Conservation (phyloP, 306 rosid genomes). For the Vigna reflexopilosa region DNA sequence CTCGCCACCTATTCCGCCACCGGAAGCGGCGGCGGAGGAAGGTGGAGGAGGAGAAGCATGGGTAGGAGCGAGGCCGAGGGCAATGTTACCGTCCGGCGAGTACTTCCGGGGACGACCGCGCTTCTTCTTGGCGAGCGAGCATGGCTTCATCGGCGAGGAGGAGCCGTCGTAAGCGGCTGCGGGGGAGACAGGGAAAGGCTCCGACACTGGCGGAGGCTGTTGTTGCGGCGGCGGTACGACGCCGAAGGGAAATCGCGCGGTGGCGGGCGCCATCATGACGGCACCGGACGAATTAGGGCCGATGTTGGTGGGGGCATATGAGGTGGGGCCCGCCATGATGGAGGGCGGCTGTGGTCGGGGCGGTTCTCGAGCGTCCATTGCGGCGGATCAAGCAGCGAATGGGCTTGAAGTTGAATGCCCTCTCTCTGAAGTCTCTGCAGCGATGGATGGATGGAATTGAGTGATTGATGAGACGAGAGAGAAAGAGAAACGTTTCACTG, state of each 20-base stretch:
- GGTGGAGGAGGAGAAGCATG: conserved; percentile 53
- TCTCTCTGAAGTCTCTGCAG: not conserved
- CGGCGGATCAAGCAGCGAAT: conserved; percentile 37
- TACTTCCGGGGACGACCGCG: conserved; percentile 94
- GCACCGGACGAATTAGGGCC: conserved; percentile 54
- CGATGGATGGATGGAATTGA: not conserved
- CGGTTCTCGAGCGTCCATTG: conserved; percentile 78
- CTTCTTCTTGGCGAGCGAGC: conserved; percentile 74
- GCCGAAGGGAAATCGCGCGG: conserved; percentile 73
- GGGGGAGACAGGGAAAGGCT: conserved; percentile 48
- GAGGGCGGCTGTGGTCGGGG: conserved; percentile 43
- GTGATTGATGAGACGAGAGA: not conserved
- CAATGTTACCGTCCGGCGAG: conserved; percentile 92
- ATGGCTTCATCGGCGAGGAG: conserved; percentile 55
- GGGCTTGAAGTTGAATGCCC: conserved; percentile 9
- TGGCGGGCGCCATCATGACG: conserved; percentile 57
- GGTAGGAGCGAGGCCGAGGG: conserved; percentile 71
- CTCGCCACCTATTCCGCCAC: conserved; percentile 44
- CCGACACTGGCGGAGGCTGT: conserved; percentile 45
- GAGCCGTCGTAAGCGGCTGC: conserved; percentile 65
- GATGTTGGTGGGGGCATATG: conserved; percentile 59
- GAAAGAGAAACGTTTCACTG: not conserved
- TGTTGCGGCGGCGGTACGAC: conserved; percentile 50
- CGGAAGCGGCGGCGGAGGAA: not conserved
- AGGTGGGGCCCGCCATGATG: conserved; percentile 61